Percentiles rank a stretch among this genome's conserved stretches.
Evolutionary conservation across 768 basidiomycete species (phyloP).

Genomic region (Sistotremastrum niveocremeum): DNA sequence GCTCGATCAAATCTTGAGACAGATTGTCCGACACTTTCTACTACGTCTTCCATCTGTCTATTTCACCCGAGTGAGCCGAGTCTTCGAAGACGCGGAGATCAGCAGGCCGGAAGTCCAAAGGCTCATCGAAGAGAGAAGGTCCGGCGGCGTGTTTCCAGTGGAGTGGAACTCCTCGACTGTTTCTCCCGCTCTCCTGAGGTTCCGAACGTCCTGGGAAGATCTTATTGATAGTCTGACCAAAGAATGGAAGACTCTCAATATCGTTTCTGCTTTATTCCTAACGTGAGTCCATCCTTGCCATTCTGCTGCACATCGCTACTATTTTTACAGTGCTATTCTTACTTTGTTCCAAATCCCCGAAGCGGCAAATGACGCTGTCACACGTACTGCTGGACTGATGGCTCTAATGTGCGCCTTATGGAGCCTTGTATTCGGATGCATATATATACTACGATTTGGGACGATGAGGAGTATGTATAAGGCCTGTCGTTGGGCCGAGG

Average conservation of each 20-base stretch:
- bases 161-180: constrained; percentile 33
- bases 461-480: constrained; percentile 62
- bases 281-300: constrained; percentile 21
- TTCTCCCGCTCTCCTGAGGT: constrained; percentile 49
- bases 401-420: constrained; percentile 54
- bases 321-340: constrained; percentile 42
- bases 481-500: constrained; percentile 63
- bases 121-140: constrained; percentile 20
- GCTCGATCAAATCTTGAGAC: constrained; percentile 27
- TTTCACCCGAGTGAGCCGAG: constrained; percentile 61
- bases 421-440: constrained; percentile 60
- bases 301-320: background rate
- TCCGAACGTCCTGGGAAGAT: constrained; percentile 53
- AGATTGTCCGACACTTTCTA: constrained; percentile 32
- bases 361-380: constrained; percentile 46
- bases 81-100: constrained; percentile 69
- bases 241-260: constrained; percentile 68
- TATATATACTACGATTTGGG: constrained; percentile 59
- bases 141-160: constrained; percentile 18
- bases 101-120: constrained; percentile 54
- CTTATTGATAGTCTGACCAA: constrained; percentile 57
- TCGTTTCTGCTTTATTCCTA: constrained; percentile 52
- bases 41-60: constrained; percentile 68
- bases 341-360: constrained; percentile 46
- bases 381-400: constrained; percentile 46